A percentile compares a stretch with the other conserved stretches of the same genome.
These are phyloP conservation scores for Botrytis sinoallii DNA, from an alignment of 2,329 filamentous ascomycete species.

Conservation along the genomic window DNA sequence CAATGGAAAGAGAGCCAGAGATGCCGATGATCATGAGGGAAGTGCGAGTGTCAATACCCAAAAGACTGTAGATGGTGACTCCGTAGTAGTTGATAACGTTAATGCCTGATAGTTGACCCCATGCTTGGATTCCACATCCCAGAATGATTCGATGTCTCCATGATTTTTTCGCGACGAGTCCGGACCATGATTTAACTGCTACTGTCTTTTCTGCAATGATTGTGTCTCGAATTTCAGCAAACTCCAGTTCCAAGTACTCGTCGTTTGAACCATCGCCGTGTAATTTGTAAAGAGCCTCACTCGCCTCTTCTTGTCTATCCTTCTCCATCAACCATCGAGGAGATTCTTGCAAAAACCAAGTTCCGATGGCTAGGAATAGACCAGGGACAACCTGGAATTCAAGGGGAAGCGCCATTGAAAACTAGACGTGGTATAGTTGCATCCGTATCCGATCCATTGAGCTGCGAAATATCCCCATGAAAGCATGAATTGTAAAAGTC, in stretches of 20 bases:
- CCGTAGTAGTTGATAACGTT: constrained; percentile 31
- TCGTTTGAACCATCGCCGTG: constrained; percentile 49
- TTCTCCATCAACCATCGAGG: constrained; percentile 52
- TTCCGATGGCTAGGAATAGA: constrained; percentile 1
- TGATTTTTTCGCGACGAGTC: background rate
- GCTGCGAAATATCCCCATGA: constrained; percentile 68
- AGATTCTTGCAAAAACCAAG: constrained; percentile 36
- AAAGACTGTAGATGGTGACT: constrained; percentile 57
- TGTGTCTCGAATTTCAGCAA: constrained; percentile 50
- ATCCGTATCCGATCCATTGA: constrained; percentile 69
- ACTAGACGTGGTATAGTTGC: constrained; percentile 56
- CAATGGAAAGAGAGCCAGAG: constrained; percentile 47
- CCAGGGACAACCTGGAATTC: constrained; percentile 75
- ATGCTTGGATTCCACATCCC: background rate
- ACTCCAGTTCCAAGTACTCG: constrained; percentile 44
- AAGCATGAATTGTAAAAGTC: constrained; percentile 59
- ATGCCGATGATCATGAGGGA: constrained; percentile 52
- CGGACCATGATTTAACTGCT: background rate
- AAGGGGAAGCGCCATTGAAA: constrained; percentile 76
- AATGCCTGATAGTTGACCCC: background rate
- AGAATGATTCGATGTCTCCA: background rate
- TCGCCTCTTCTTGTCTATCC: constrained; percentile 55
- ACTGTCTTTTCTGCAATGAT: constrained; percentile 52
- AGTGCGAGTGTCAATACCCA: constrained; percentile 47
- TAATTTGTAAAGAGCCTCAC: constrained; percentile 53